These are phyloP conservation scores for Verticillium zaregamsianum DNA, from an alignment of 2,329 filamentous ascomycete genomes.

Conservation along the genomic window DNA sequence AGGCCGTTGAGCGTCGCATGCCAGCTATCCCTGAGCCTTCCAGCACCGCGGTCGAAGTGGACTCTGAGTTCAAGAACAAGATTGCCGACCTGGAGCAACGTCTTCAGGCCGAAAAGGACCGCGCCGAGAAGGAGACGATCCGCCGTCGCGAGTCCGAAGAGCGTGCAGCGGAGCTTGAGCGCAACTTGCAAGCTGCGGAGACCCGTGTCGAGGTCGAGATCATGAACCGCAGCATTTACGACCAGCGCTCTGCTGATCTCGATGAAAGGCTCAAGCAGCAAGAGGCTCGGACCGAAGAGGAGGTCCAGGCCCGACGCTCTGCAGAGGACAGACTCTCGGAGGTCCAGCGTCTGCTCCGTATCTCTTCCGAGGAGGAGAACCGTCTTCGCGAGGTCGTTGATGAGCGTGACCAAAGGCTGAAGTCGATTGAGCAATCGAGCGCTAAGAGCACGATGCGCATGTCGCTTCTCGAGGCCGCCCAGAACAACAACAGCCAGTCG, in stretches of 20 bases:
- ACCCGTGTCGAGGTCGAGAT: slow-evolving; percentile 58
- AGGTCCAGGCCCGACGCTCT: slow-evolving; percentile 58
- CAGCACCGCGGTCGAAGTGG: slow-evolving; percentile 40
- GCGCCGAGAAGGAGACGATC: slow-evolving; percentile 43
- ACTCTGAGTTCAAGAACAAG: slow-evolving; percentile 56
- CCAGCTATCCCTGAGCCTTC: slow-evolving; percentile 29
- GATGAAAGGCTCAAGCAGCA: slow-evolving; percentile 64
- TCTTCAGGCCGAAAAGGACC: slow-evolving; percentile 41
- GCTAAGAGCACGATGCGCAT: slow-evolving; percentile 57
- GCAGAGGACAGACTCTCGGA: slow-evolving; percentile 71
- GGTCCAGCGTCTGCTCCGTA: slow-evolving; percentile 63
- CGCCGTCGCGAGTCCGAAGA: slow-evolving; percentile 51
- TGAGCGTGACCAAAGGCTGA: slow-evolving; percentile 65
- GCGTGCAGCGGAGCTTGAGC: slow-evolving; percentile 45
- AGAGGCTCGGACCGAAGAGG: slow-evolving; percentile 60
- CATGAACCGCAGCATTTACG: slow-evolving; percentile 54
- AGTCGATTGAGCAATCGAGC: slow-evolving; percentile 50
- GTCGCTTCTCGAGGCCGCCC: slow-evolving; percentile 64
- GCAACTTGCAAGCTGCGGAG: slow-evolving; percentile 52
- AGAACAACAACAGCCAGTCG: slow-evolving; percentile 50
- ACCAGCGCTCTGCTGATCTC: slow-evolving; percentile 62
- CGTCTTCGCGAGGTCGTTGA: slow-evolving; percentile 63
- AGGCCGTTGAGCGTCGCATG: slow-evolving; percentile 56
- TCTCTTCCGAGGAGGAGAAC: slow-evolving; percentile 68
- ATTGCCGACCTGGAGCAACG: slow-evolving; percentile 57